Base-by-base conservation (phyloP, 1,139 yeast species). In the Hemisphaericaspora xylofermentans region DNA sequence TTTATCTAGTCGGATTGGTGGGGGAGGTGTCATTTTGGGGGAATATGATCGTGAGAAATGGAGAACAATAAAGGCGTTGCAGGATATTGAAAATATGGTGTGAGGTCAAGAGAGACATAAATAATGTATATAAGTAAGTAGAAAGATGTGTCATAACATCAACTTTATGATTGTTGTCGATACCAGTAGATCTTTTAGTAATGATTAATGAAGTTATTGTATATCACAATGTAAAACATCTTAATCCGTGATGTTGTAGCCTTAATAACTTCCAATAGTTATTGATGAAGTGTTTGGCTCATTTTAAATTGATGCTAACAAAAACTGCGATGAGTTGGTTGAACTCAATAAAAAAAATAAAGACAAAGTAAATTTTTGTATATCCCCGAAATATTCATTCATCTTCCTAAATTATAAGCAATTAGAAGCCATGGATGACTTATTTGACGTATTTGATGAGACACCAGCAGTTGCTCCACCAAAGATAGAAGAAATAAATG, bases 401-500 rank as follows among this genome's bases (percentile, higher is more conserved):
- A 24, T 9, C 27, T 8, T 12, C n/a, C n/a, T 5, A 8, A 24
- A 27, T 14, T 34, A n/a, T 19, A 27, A 27, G 10, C 33, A 19
- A 33, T 25, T 14, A 27, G 16, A 33, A 33, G 38, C 32, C 15
- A 63, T 61, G 68, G 75, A 80, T 57, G 88, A 82, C 52, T 71
- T 84, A 46, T 84, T 84, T 56, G 86, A 76, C 48, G 88, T 84
- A 44, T 84, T 84, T 56, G 76, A 76, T 40, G 89, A 83, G 60
- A 64, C 68, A 4, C 80, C 80, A 2, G 60, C 61, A 1, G 64
- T 63, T 10, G 69, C 63, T 8, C 74, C 78, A 12, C 45, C 53
- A 45, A 33, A 43, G 37, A 46, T 41, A 19, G 49, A 45, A 41
- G 46, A 46, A 29, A 33, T 40, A 9, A 36, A 17, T 36, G 34